Evolutionary conservation across 2,329 filamentous ascomycete species (phyloP).

Genomic region (Talaromyces piceae): DNA sequence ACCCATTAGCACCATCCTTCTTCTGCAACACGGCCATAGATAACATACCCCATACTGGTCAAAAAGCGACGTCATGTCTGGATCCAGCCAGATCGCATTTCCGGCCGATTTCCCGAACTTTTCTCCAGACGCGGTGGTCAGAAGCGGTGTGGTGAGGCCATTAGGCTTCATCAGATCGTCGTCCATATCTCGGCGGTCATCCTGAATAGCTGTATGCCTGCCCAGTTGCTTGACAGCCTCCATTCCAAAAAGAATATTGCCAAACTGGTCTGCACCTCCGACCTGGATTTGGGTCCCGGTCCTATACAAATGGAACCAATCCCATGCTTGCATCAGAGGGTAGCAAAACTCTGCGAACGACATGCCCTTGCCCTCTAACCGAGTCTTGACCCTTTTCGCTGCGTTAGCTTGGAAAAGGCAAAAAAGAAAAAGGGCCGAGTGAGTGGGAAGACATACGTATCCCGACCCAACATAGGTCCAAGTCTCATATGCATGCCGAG

Average conservation of each 20-base stretch:
- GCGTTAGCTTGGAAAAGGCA: neutral
- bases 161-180: slow-evolving; percentile 49
- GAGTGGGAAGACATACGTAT: slow-evolving; percentile 61
- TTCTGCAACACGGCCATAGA: too few relatives aligned
- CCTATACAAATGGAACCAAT: slow-evolving; percentile 85
- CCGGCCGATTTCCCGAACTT: slow-evolving; percentile 95
- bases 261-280: slow-evolving; percentile 91
- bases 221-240: slow-evolving; percentile 74
- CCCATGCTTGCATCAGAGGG: slow-evolving; percentile 88
- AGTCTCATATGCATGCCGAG: slow-evolving; percentile 69
- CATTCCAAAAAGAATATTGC: slow-evolving; percentile 87
- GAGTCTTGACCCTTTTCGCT: slow-evolving; percentile 61
- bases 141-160: slow-evolving; percentile 82
- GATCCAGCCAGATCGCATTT: slow-evolving; percentile 89
- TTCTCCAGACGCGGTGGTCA: slow-evolving; percentile 75
- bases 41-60: slow-evolving; percentile 67
- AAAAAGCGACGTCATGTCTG: slow-evolving; percentile 69
- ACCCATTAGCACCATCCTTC: slow-evolving; percentile 15
- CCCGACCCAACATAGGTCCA: slow-evolving; percentile 78
- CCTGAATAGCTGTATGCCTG: slow-evolving; percentile 33
- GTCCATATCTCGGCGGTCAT: slow-evolving; percentile 30
- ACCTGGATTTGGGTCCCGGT: slow-evolving; percentile 74
- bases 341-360: slow-evolving; percentile 91
- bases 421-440: slow-evolving; percentile 8
- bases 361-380: slow-evolving; percentile 83